Base-by-base conservation (phyloP, 768 basidiomycete species). In the Mrakia blollopis region DNA sequence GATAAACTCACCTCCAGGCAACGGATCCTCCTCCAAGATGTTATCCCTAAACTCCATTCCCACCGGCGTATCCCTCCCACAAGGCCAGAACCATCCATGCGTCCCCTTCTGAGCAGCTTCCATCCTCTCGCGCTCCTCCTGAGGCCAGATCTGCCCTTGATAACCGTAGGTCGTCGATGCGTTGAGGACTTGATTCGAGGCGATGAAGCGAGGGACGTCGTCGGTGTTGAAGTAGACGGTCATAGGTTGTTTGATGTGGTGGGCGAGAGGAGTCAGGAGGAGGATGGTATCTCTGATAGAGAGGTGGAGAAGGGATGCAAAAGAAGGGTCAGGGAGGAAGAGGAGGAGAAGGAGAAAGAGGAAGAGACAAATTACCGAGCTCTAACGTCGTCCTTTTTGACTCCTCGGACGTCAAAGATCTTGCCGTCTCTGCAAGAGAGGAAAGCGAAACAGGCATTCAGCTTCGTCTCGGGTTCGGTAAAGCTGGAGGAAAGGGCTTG, bases 181-280 rank as follows among this genome's bases (percentile, higher is more conserved):
- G 75, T 76, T 62, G 41, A 76, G 44, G 32, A 76, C 75, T 0
- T 52, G 68, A 41, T 61, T 25, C 28, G 65, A 68, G 18, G 75
- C 68, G 57, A 76, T 69, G 57, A 70, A 68, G 0, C 70, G 60
- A 16, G 75, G 75, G n/a, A 71, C 61, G 39, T 70, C 68, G 39
- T 76, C 68, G 41, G 68, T 61, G 47, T 74, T 74, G 73, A 74
- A 74, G 63, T 74, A 74, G 30, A 74, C 62, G 44, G 30, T 74
- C 13, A 74, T n/a, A 7, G 65, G 65, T 16, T 74, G 61, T 5
- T 44, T 61, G 23, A 74, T 62, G 47, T 32, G 28, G 44, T 44
- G 44, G 8, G 73, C 73, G 62, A 74, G 11, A 39, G 73, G 73
- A 2, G n/a, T 25, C 32, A 74, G 73, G 28, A 74, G 62, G 21